Percentiles rank a stretch among this genome's conserved stretches.
Evolutionary conservation across 2,329 filamentous ascomycete species (phyloP).

Genomic region (Alternaria angustiovoidea): DNA sequence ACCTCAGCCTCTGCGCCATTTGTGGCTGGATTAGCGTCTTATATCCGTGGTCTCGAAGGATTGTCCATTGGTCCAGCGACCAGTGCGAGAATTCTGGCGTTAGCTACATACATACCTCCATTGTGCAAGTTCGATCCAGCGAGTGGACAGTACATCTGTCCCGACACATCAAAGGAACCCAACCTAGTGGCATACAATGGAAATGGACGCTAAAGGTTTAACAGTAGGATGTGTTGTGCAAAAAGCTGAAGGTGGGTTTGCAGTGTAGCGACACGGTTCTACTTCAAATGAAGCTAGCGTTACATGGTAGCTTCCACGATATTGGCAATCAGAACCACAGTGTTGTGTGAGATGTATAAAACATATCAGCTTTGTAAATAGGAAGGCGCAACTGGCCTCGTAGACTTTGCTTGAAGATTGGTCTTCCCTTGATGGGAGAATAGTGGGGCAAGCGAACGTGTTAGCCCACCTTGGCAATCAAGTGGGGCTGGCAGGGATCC

Average conservation of each 20-base stretch:
- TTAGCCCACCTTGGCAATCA: not conserved
- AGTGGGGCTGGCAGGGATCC: not conserved
- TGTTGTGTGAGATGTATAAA: not conserved
- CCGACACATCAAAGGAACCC: slow-evolving; percentile 24
- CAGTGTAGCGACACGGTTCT: not conserved
- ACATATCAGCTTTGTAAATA: not conserved
- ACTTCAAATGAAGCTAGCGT: not conserved
- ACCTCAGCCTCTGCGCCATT: slow-evolving; percentile 74
- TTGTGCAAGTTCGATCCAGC: not conserved
- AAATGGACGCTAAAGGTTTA: slow-evolving; percentile 7
- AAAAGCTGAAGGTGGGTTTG: not conserved
- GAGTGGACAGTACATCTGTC: not conserved
- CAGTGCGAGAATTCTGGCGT: slow-evolving; percentile 28
- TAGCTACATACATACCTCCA: slow-evolving; percentile 27
- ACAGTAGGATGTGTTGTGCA: not conserved
- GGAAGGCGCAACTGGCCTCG: not conserved
- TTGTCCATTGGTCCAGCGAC: slow-evolving; percentile 24
- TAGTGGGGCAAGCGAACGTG: not conserved
- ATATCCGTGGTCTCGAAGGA: slow-evolving; percentile 66
- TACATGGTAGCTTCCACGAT: no score
- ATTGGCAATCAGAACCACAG: not conserved
- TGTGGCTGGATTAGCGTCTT: slow-evolving; percentile 72
- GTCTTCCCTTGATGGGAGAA: not conserved
- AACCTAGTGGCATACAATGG: slow-evolving; percentile 43
- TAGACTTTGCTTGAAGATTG: not conserved